Percentiles rank a stretch among this genome's conserved stretches.
Evolutionary conservation across 108 stramenopile species (phyloP).

Genomic region (Skeletonema costatum): DNA sequence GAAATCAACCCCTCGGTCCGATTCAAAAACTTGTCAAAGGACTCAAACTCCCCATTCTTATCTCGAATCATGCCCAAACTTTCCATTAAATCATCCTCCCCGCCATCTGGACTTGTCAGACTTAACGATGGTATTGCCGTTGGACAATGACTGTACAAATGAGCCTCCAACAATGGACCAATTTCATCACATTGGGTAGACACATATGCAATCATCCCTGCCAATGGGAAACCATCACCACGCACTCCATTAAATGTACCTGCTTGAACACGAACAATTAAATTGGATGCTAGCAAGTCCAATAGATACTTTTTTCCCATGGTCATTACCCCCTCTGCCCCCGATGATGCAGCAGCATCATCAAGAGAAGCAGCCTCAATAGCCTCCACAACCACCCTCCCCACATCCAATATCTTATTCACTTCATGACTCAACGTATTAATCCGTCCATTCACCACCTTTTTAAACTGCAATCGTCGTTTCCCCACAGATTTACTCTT

Average conservation of each 20-base stretch:
- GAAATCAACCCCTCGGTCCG: constrained; percentile 85
- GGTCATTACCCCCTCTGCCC: constrained; percentile 34
- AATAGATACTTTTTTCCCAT: constrained; percentile 77
- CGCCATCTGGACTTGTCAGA: constrained; percentile 11
- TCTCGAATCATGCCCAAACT: constrained; percentile 83
- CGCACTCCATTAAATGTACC: constrained; percentile 85
- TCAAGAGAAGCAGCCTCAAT: constrained; percentile 51
- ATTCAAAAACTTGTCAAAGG: constrained; percentile 77
- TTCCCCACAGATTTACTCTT: constrained; percentile 48
- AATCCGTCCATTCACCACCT: constrained; percentile 78
- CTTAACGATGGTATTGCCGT: constrained; percentile 78
- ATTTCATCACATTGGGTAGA: constrained; percentile 66
- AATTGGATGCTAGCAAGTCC: constrained; percentile 72
- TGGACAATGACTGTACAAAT: constrained; percentile 87
- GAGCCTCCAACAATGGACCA: constrained; percentile 64
- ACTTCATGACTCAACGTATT: constrained; percentile 79
- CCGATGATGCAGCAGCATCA: constrained; percentile 45
- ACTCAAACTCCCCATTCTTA: constrained; percentile 78
- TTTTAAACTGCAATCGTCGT: constrained; percentile 80
- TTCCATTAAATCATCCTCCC: constrained; percentile 65
- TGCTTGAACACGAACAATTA: constrained; percentile 83
- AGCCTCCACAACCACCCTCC: constrained; percentile 56
- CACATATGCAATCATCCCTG: constrained; percentile 63
- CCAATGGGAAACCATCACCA: constrained; percentile 88
- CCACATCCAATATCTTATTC: constrained; percentile 66